A percentile compares a stretch with the other conserved stretches of the same genome.
Evolutionary conservation across 352 stramenopile genomes (phyloP).

Genomic region (Phytophthora litchii): DNA sequence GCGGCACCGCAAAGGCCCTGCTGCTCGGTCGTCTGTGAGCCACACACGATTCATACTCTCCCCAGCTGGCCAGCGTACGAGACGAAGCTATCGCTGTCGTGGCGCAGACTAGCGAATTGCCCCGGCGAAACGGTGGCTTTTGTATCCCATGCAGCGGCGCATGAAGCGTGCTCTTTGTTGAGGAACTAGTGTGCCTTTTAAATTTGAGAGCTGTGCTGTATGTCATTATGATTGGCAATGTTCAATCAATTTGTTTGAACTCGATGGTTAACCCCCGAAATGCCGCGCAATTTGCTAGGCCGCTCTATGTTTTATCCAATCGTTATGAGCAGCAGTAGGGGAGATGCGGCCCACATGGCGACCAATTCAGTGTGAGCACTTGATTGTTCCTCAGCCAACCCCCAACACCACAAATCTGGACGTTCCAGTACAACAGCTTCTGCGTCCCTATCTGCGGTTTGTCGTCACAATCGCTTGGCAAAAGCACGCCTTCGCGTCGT

Average conservation of each 20-base stretch:
- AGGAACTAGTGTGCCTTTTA: not conserved
- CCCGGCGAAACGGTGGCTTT: not conserved
- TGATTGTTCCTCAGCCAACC: conserved; percentile 26
- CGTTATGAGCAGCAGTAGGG: conserved; percentile 23
- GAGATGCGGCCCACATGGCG: conserved; percentile 13
- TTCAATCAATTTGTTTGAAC: conserved; percentile 30
- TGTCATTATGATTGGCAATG: not conserved
- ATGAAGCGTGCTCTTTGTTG: not conserved
- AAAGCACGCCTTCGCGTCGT: conserved; percentile 1
- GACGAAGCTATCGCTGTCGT: conserved; percentile 10
- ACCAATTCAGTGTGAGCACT: conserved; percentile 19
- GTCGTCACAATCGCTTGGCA: not conserved
- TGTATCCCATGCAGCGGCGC: not conserved
- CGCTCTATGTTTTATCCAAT: conserved; percentile 22
- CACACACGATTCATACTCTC: conserved; percentile 16
- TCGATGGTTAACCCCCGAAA: conserved; percentile 7
- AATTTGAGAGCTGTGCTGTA: not conserved
- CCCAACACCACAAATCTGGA: conserved; percentile 14
- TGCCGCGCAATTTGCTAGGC: not conserved
- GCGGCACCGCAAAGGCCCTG: conserved; percentile 25
- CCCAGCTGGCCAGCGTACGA: conserved; percentile 23
- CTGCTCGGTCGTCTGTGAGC: conserved; percentile 15
- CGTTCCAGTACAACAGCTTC: conserved; percentile 30
- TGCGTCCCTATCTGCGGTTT: not conserved
- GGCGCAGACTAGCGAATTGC: conserved; percentile 18